Conservation (phyloP, 495 filamentous ascomycete species). For the Xylaria longipes region DNA sequence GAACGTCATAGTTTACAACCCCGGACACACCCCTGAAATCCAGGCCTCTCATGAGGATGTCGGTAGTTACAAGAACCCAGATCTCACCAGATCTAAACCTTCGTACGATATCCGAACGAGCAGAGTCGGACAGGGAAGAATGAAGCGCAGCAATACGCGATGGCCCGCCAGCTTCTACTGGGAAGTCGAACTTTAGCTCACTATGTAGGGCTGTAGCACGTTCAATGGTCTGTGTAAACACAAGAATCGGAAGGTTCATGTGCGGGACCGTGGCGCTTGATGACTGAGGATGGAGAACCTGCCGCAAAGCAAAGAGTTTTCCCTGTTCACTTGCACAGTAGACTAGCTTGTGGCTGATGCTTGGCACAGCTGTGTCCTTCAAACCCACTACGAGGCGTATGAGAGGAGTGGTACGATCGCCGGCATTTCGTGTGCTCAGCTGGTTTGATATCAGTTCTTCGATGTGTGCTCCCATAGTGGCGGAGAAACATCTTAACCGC, state of each 20-base stretch:
- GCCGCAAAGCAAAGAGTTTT: constrained; percentile 89
- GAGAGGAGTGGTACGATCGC: constrained; percentile 55
- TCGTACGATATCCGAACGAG: constrained; percentile 80
- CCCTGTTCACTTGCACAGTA: constrained; percentile 93
- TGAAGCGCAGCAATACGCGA: constrained; percentile 90
- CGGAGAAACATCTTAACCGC: constrained; percentile 85
- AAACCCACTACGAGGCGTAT: constrained; percentile 89
- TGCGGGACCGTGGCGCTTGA: constrained; percentile 60
- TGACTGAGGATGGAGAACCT: constrained; percentile 83
- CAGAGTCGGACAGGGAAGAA: constrained; percentile 77
- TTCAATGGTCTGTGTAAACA: constrained; percentile 94
- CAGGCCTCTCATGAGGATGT: constrained; percentile 86
- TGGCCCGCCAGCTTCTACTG: constrained; percentile 82
- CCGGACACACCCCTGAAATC: constrained; percentile 93
- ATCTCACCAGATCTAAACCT: constrained; percentile 90
- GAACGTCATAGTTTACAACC: constrained; percentile 96
- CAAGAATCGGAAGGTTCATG: constrained; percentile 84
- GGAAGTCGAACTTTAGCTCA: constrained; percentile 95
- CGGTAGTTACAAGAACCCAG: constrained; percentile 95
- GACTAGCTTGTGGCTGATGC: constrained; percentile 83
- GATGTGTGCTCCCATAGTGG: constrained; percentile 93
- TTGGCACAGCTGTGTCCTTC: constrained; percentile 93
- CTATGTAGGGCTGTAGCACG: constrained; percentile 85
- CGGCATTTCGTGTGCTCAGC: constrained; percentile 62
- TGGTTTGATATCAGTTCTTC: constrained; percentile 70